Conservation (phyloP, 1,284 basidiomycete genomes). For the Caloboletus firmus region DNA sequence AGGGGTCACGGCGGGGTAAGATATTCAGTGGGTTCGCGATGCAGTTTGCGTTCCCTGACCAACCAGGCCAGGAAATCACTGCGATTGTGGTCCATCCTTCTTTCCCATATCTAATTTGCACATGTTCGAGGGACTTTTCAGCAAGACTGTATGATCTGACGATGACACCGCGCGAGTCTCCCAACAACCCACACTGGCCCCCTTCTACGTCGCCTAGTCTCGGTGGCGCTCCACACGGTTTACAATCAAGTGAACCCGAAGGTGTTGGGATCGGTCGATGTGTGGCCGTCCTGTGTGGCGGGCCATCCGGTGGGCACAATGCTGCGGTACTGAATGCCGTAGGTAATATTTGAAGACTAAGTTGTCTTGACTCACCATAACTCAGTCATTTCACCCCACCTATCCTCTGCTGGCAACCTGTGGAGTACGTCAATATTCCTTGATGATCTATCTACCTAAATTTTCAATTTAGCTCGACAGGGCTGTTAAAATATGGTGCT, state of each 20-base stretch:
- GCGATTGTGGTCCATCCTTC: constrained; percentile 62
- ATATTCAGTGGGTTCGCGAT: constrained; percentile 1
- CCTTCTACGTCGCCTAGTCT: constrained; percentile 49
- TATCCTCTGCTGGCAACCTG: constrained; percentile 69
- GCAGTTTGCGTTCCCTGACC: constrained; percentile 2
- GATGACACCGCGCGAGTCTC: constrained; percentile 35
- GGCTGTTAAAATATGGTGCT: constrained; percentile 68
- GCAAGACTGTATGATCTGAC: constrained; percentile 64
- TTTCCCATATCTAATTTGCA: constrained; percentile 58
- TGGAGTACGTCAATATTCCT: constrained; percentile 48
- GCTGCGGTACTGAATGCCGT: constrained; percentile 67
- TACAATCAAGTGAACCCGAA: constrained; percentile 58
- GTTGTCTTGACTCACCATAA: constrained; percentile 8
- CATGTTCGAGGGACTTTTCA: constrained; percentile 67
- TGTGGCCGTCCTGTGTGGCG: constrained; percentile 61
- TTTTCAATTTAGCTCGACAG: constrained; percentile 56
- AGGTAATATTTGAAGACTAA: constrained; percentile 23
- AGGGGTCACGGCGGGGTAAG: constrained; percentile 72
- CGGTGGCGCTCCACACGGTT: constrained; percentile 68
- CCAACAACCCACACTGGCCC: constrained; percentile 59
- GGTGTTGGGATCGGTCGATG: constrained; percentile 63
- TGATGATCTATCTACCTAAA: constrained; percentile 7
- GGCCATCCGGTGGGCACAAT: constrained; percentile 67
- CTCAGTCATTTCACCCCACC: constrained; percentile 62
- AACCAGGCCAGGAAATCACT: constrained; percentile 55